Evolutionary conservation across 805 yeast genomes (phyloP).

Genomic region (Hanseniaspora jakobsenii): DNA sequence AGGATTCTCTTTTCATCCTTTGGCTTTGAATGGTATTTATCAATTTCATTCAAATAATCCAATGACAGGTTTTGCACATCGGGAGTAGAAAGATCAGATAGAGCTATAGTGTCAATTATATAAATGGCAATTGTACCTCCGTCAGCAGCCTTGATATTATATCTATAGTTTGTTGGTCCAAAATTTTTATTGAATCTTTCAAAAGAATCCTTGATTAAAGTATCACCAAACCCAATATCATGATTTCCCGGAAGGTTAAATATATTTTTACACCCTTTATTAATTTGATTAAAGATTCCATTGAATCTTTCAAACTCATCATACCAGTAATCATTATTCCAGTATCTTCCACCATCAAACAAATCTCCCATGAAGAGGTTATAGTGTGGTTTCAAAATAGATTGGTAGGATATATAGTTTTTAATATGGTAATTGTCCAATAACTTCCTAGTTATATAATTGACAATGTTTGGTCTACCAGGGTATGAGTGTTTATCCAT

Average conservation of each 20-base stretch:
- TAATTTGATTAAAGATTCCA: constrained; percentile 44
- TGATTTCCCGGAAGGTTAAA: constrained; percentile 80
- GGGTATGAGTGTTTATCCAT: constrained; percentile 86
- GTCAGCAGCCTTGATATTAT: constrained; percentile 43
- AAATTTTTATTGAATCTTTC: constrained; percentile 58
- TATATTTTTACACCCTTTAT: constrained; percentile 34
- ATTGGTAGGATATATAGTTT: constrained; percentile 53
- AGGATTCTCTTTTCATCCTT: constrained; percentile 48
- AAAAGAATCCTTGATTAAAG: constrained; percentile 44
- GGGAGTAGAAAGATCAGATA: constrained; percentile 46
- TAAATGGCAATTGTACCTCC: too few relatives aligned
- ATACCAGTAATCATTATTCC: constrained; percentile 62
- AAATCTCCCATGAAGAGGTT: constrained; percentile 78
- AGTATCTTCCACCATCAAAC: constrained; percentile 88
- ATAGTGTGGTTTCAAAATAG: constrained; percentile 56
- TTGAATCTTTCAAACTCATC: constrained; percentile 60
- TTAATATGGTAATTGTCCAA: constrained; percentile 71
- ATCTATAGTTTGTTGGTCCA: constrained; percentile 54
- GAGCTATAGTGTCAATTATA: constrained; percentile 69
- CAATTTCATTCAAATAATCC: constrained; percentile 38
- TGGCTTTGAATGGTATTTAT: constrained; percentile 21
- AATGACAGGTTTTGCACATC: constrained; percentile 37
- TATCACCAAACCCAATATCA: constrained; percentile 86
- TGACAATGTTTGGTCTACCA: constrained; percentile 40
- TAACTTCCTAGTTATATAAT: constrained; percentile 45